Percentiles rank a stretch among this genome's conserved stretches.
Conservation (phyloP, 2,329 filamentous ascomycete species). For the Ophiostoma tasmaniense region DNA sequence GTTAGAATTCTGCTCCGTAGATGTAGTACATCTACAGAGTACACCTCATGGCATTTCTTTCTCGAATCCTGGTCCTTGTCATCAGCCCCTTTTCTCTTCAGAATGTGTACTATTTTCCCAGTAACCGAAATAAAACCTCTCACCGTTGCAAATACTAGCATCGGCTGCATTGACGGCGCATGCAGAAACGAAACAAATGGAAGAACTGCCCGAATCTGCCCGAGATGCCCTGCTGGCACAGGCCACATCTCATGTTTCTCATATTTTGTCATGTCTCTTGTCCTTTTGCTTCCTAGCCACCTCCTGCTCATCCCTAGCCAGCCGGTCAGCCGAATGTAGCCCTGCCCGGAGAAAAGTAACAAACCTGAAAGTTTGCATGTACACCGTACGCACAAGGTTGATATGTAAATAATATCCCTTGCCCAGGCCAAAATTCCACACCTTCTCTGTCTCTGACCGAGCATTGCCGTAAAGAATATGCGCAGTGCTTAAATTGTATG, state of each 20-base stretch:
- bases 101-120: neutral
- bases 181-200: neutral
- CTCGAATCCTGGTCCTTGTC: slow-evolving; percentile 1
- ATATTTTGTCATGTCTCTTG: neutral
- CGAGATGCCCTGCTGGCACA: neutral
- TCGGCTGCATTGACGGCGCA: neutral
- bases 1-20: neutral
- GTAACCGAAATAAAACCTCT: neutral
- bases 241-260: neutral
- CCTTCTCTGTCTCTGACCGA: no score
- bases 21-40: neutral
- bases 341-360: neutral
- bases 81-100: neutral
- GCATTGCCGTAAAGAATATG: neutral
- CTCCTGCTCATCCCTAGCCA: neutral
- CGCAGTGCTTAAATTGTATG: neutral
- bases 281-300: neutral
- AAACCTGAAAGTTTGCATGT: neutral
- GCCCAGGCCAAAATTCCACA: neutral
- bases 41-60: neutral
- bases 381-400: neutral
- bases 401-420: neutral
- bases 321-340: neutral
- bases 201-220: neutral
- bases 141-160: neutral